Percentiles rank a stretch among this genome's conserved stretches.
Conservation (phyloP, 2,329 filamentous ascomycete genomes). For the Trichoderma breve region DNA sequence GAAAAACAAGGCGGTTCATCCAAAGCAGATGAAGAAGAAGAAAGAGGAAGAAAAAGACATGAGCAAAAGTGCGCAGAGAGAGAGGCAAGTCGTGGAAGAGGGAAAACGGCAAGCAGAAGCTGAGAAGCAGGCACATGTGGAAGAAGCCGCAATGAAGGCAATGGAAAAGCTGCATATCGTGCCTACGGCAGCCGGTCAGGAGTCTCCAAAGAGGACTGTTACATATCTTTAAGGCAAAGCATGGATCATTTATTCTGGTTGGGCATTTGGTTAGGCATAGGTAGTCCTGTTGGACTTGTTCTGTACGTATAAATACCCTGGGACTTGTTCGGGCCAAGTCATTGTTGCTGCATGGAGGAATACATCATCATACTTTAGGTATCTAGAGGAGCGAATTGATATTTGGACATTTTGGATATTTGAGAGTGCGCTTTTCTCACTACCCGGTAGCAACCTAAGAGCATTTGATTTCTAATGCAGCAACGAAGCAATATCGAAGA, state of each 20-base stretch:
- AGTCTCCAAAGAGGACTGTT: background rate
- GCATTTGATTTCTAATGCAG: background rate
- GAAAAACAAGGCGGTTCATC: constrained; percentile 59
- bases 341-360: background rate
- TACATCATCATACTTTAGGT: background rate
- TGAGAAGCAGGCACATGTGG: constrained; percentile 41
- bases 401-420: background rate
- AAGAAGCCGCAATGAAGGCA: constrained; percentile 31
- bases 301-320: constrained; percentile 5
- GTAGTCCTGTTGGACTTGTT: background rate
- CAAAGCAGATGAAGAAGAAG: constrained; percentile 54
- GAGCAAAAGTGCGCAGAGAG: constrained; percentile 56
- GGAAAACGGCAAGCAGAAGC: constrained; percentile 34
- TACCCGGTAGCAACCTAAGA: background rate
- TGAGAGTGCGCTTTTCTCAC: background rate
- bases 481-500: background rate
- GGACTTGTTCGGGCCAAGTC: background rate
- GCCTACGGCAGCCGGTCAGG: constrained; percentile 24
- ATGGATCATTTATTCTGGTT: background rate
- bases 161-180: constrained; percentile 42
- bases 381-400: background rate
- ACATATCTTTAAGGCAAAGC: background rate
- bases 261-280: background rate
- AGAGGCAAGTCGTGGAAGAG: constrained; percentile 44
- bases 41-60: constrained; percentile 61